Conservation (phyloP, 176 grass and related monocot genomes). For the Oropetium thomaeum region DNA sequence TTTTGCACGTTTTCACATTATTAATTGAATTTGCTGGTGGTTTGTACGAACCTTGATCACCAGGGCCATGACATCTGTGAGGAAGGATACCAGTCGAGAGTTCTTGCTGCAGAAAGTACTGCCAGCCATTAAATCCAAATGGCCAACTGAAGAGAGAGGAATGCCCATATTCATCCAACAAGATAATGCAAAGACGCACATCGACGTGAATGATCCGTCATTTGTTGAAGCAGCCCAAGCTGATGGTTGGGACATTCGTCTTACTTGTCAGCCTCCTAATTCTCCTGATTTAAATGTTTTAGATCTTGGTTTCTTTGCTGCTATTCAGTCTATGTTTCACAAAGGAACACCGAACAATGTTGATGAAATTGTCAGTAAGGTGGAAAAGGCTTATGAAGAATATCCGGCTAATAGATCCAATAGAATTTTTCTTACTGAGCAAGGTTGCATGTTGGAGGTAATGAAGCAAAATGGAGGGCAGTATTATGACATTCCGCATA, state of each 20-base stretch:
- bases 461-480: neutral
- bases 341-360: neutral
- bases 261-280: neutral
- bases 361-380: neutral
- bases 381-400: neutral
- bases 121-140: neutral
- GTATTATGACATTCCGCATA: too few relatives aligned
- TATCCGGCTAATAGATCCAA: neutral
- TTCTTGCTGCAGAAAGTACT: neutral
- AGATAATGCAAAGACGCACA: neutral
- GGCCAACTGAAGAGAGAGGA: neutral
- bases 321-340: neutral
- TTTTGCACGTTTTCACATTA: too few relatives aligned
- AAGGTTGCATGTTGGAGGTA: neutral
- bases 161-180: constrained; percentile 12
- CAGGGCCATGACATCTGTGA: neutral
- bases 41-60: neutral
- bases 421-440: neutral
- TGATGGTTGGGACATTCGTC: neutral
- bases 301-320: neutral
- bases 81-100: neutral
- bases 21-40: too few relatives aligned
- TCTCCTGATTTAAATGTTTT: neutral
- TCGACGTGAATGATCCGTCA: neutral
- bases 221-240: neutral